Evolutionary conservation across 2,329 filamentous ascomycete genomes (phyloP), one percentile per base, ranked within the genome.

Genomic region (Colletotrichum liriopes): DNA sequence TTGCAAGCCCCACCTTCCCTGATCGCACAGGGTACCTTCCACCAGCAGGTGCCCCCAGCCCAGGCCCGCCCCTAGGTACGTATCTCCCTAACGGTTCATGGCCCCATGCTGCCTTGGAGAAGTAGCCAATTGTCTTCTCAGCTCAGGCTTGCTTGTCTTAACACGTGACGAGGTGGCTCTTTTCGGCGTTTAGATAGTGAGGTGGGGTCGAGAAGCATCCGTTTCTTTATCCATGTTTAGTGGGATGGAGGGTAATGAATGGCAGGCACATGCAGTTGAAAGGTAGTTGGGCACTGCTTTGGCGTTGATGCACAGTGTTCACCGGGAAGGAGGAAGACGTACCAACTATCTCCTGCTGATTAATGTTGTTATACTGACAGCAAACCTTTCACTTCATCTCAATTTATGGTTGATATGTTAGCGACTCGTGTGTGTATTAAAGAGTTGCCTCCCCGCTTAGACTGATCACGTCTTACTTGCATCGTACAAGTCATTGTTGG

Each of bases 1-100:
- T 37, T 54, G 9, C 6, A 41, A 43, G 49, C 49, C 61, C 61
- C 61, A 64, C 61, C 61, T 64, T 64, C 61, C 37, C 23, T 55
- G 12, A n/a, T 32, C 41, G 20, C 26, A 43, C 43, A 61, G 58
- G 58, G 37, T 41, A 26, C n/a, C 54, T 58, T 41, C 32, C 26
- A 14, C 23, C 47, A 52, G 23, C 23, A 51, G 23, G 12, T 20
- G 6, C 23, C 3, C 23, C 2, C 47, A 26, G 39, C 3, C 9
- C 23, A 26, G 23, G 23, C 23, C 23, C 23, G 23, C 23, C 23
- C 23, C 23, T 26, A 26, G 35, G n/a, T 39, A 56, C 32, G 54
- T 56, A 56, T 54, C 51, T 11, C 26, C 26, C 41, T 8, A 51
- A 51, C 4, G 47, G 45, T 12, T 12, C n/a, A n/a, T 37, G 3